These are phyloP conservation scores for Rhodosporidiobolus sp. DNA, from an alignment of 768 basidiomycete genomes.

Conservation along the genomic window DNA sequence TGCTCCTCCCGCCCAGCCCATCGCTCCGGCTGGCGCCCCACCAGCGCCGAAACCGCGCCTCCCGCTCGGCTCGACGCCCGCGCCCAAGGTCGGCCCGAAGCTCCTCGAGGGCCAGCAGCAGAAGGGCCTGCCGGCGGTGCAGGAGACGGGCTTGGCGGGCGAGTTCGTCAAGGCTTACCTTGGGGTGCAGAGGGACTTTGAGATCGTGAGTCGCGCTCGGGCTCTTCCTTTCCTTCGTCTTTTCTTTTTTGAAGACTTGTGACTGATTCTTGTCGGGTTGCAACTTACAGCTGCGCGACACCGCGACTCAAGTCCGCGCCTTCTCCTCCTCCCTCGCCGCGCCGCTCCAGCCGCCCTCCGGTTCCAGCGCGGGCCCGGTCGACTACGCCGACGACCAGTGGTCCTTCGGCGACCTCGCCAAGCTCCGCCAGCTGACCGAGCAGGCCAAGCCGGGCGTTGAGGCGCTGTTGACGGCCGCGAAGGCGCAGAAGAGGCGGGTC, in stretches of 20 bases:
- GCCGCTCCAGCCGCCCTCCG: background rate
- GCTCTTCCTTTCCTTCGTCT: no score
- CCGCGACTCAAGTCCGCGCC: background rate
- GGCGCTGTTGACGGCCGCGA: conserved; percentile 10
- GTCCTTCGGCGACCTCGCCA: conserved; percentile 35
- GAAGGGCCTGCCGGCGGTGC: conserved; percentile 10
- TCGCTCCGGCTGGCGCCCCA: background rate
- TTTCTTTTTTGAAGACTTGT: background rate
- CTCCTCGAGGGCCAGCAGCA: conserved; percentile 4
- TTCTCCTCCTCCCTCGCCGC: conserved; percentile 11
- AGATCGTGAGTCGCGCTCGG: conserved; percentile 19
- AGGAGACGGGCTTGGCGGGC: conserved; percentile 42
- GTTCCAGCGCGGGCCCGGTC: no score
- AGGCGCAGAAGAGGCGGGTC: conserved; percentile 29
- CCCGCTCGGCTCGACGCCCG: conserved; percentile 9
- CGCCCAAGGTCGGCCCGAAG: conserved; percentile 23
- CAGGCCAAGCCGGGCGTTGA: conserved; percentile 22
- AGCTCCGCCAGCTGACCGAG: conserved; percentile 16
- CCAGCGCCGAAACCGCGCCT: background rate
- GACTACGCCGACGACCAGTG: conserved; percentile 18
- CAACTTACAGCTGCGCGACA: conserved; percentile 19
- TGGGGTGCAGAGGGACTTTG: conserved; percentile 33
- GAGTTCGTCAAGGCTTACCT: conserved; percentile 42
- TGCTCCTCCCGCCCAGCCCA: background rate
- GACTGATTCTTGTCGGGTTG: background rate